Percentiles rank a stretch among this genome's conserved stretches.
phyloP scores from a whole-genome alignment of 1,284 basidiomycete genomes.

The Austroboletus rostrupii region DNA sequence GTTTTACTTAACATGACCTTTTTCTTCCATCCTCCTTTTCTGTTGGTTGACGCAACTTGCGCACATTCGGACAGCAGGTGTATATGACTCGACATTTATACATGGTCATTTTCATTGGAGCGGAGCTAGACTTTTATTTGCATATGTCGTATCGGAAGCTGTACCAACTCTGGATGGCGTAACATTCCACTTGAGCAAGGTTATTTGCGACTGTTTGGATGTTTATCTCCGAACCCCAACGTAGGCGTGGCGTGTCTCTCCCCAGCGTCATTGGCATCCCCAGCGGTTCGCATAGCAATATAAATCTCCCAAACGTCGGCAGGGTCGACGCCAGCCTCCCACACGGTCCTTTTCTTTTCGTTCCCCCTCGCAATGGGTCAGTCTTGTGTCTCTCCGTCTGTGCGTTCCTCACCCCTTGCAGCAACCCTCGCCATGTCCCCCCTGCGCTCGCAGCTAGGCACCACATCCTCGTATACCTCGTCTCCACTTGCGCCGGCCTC shows the following conservation, averaged over 20 bases:
- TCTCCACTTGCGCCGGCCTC: constrained; percentile 55
- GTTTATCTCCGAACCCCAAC: constrained; percentile 31
- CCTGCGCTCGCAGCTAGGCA: constrained; percentile 26
- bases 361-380: constrained; percentile 22
- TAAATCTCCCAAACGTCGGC: constrained; percentile 29
- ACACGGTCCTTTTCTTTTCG: constrained; percentile 23
- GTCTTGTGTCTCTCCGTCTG: not conserved
- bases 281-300: constrained; percentile 27
- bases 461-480: constrained; percentile 41
- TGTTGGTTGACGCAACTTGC: constrained; percentile 4
- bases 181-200: constrained; percentile 1
- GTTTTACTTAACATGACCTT: constrained; percentile 4
- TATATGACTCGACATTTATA: constrained; percentile 16
- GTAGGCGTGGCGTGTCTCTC: constrained; percentile 6
- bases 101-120: constrained; percentile 2
- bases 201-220: constrained; percentile 24
- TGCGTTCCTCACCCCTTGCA: constrained; percentile 14
- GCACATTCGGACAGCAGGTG: constrained; percentile 3
- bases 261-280: constrained; percentile 13
- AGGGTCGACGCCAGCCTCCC: constrained; percentile 28
- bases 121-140: not conserved
- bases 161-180: constrained; percentile 16
- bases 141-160: constrained; percentile 17
- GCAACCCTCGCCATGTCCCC: constrained; percentile 33
- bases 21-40: constrained; percentile 1